Evolutionary conservation across 345 rosid genomes (phyloP).

Genomic region (Eucalyptus albens): DNA sequence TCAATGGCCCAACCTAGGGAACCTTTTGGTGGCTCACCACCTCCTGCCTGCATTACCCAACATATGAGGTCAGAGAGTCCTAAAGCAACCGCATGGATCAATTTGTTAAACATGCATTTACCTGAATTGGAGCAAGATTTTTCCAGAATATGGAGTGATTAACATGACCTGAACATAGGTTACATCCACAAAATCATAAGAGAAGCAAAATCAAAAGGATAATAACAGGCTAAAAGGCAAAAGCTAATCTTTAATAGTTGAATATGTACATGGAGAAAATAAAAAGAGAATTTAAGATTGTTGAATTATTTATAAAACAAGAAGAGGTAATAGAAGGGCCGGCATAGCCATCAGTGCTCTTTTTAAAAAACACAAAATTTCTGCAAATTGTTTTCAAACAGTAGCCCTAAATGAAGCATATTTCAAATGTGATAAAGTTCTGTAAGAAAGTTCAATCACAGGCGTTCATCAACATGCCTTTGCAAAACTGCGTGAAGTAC

Average conservation of each 20-base stretch:
- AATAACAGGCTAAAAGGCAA: neutral
- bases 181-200: neutral
- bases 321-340: neutral
- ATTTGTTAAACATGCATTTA: slow-evolving; percentile 15
- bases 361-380: neutral
- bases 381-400: neutral
- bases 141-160: slow-evolving; percentile 96
- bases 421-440: neutral
- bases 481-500: neutral
- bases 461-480: neutral
- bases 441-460: neutral
- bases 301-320: neutral
- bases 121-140: slow-evolving; percentile 64
- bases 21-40: slow-evolving; percentile 85
- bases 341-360: neutral
- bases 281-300: neutral
- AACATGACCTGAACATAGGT: slow-evolving; percentile 48
- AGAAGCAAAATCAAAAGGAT: neutral
- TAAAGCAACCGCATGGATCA: neutral
- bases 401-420: neutral
- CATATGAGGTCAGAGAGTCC: neutral
- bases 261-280: neutral
- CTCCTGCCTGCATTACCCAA: slow-evolving; percentile 55
- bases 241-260: neutral
- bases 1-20: slow-evolving; percentile 75